Evolutionary conservation across 441 rosid species (phyloP).

Genomic region (Pelargonium citronellum): DNA sequence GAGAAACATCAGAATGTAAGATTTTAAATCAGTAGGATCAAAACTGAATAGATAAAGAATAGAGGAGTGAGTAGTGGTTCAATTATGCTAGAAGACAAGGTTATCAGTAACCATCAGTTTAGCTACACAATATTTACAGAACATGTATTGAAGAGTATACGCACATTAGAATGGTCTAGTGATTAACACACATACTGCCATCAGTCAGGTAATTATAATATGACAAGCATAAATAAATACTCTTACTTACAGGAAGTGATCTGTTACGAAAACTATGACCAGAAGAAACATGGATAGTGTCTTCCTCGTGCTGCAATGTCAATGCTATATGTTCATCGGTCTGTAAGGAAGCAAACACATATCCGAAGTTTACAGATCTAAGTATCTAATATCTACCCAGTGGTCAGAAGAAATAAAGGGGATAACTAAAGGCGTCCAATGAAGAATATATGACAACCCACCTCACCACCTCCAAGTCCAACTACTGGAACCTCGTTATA

Average conservation of each 20-base stretch:
- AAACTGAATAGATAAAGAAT: too few species aligned
- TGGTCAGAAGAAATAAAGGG: too few species aligned
- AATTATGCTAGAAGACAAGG: too few species aligned
- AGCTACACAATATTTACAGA: too few species aligned
- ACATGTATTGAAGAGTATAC: too few species aligned
- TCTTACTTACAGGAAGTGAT: constrained; percentile 35
- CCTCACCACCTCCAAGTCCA: constrained; percentile 36
- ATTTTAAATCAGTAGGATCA: too few species aligned
- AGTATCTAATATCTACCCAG: too few species aligned
- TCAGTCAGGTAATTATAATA: neutral
- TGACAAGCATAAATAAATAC: constrained; percentile 2
- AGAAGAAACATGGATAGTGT: constrained; percentile 25
- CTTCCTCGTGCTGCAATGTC: constrained; percentile 51
- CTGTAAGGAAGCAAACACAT: constrained; percentile 33
- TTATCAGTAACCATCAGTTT: too few species aligned
- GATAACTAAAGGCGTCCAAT: constrained; percentile 10
- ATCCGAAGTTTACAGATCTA: constrained; percentile 14
- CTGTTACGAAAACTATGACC: constrained; percentile 25
- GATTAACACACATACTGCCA: neutral
- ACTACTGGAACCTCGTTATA: constrained; percentile 40
- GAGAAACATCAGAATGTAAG: too few species aligned
- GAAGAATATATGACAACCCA: constrained; percentile 21
- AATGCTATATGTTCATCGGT: constrained; percentile 52
- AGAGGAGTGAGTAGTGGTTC: too few species aligned
- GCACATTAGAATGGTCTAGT: neutral